A percentile compares a stretch with the other conserved stretches of the same genome.
These are phyloP conservation scores for Saturnispora sekii DNA, from an alignment of 805 yeast species.

Conservation along the genomic window DNA sequence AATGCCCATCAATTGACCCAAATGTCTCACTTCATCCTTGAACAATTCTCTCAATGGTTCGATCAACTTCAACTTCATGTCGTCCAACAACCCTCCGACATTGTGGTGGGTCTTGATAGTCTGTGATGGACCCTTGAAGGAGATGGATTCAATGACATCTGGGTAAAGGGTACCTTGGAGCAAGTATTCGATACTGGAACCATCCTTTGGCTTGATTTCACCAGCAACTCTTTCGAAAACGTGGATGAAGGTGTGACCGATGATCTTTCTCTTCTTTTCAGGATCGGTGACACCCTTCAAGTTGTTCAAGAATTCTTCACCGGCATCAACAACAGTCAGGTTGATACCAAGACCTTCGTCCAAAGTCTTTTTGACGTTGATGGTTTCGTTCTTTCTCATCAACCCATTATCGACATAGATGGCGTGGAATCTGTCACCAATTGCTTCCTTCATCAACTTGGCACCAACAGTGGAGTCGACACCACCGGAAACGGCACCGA, in stretches of 20 bases:
- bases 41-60: slow-evolving; percentile 98
- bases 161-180: slow-evolving; percentile 98
- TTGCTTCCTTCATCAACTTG: slow-evolving; percentile 94
- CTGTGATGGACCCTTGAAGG: slow-evolving; percentile 99
- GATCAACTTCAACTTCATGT: slow-evolving; percentile 96
- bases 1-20: slow-evolving; percentile 91
- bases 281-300: slow-evolving; percentile 95
- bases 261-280: slow-evolving; percentile 96
- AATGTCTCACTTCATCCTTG: slow-evolving; percentile 96
- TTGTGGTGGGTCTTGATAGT: slow-evolving; percentile 99
- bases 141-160: slow-evolving; percentile 95
- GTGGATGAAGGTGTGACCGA: slow-evolving; percentile 95
- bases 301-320: slow-evolving; percentile 77
- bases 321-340: slow-evolving; percentile 88
- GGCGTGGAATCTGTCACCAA: slow-evolving; percentile 98
- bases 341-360: slow-evolving; percentile 92
- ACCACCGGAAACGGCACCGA: slow-evolving; percentile 99
- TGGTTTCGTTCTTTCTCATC: slow-evolving; percentile 90
- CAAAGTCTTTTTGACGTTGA: slow-evolving; percentile 76
- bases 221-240: slow-evolving; percentile 96
- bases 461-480: slow-evolving; percentile 99
- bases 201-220: slow-evolving; percentile 79
- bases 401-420: slow-evolving; percentile 97
- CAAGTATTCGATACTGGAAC: slow-evolving; percentile 83
- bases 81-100: slow-evolving; percentile 95